Conservation (phyloP, 1,284 basidiomycete genomes). For the Malassezia slooffiae region DNA sequence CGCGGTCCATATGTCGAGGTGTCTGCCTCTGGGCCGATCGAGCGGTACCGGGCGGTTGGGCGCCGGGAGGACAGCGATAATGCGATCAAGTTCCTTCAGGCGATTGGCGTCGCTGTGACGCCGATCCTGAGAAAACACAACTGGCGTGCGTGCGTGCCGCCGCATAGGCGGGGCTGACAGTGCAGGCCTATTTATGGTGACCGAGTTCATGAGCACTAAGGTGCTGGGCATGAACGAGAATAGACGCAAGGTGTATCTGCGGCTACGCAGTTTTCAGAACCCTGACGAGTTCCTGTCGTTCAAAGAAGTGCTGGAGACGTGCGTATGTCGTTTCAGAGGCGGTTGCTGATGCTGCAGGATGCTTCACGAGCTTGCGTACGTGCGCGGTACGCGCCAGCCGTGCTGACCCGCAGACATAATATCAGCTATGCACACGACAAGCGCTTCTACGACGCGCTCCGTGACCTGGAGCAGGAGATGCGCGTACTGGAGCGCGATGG, state of each 20-base stretch:
- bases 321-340: not conserved
- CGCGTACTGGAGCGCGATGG: slow-evolving; percentile 7
- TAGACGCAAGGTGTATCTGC: slow-evolving; percentile 22
- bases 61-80: no score
- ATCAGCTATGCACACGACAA: slow-evolving; percentile 27
- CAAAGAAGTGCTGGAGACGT: slow-evolving; percentile 16
- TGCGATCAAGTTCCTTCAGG: no score
- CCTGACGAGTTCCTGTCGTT: slow-evolving; percentile 10
- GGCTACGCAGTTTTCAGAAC: slow-evolving; percentile 14
- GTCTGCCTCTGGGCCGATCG: no score
- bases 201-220: no score
- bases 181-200: not conserved
- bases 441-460: slow-evolving; percentile 18
- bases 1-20: no score
- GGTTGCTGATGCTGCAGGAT: slow-evolving; percentile 10
- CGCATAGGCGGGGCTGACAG: not conserved
- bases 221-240: slow-evolving; percentile 29
- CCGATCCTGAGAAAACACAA: no score
- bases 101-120: no score
- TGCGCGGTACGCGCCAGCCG: no score
- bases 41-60: no score
- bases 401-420: slow-evolving; percentile 20
- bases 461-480: slow-evolving; percentile 20
- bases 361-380: slow-evolving; percentile 28
- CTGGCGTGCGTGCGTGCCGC: no score